phyloP scores from a whole-genome alignment of 768 basidiomycete species.

The Gautieria morchelliformis region DNA sequence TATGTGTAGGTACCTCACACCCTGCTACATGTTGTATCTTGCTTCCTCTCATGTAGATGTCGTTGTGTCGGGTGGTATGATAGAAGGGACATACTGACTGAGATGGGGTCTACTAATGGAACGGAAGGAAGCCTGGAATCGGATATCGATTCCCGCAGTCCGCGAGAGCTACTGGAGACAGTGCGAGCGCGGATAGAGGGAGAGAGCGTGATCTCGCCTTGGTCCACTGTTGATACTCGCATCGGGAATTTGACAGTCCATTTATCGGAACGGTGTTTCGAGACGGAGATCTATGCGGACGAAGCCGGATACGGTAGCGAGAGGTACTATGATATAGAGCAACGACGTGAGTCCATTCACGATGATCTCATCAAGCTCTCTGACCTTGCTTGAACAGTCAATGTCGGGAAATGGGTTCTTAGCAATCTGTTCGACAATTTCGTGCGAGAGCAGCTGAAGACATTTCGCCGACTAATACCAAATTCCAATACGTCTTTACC shows the following conservation, averaged over 20 bases:
- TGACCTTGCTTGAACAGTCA: conserved; percentile 42
- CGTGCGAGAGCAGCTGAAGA: conserved; percentile 55
- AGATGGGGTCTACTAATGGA: conserved; percentile 24
- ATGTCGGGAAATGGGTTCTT: conserved; percentile 86
- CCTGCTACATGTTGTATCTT: neutral
- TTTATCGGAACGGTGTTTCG: conserved; percentile 80
- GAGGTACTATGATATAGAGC: conserved; percentile 62
- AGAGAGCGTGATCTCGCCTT: conserved; percentile 74
- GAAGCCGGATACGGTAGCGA: conserved; percentile 67
- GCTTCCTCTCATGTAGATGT: neutral
- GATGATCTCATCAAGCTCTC: conserved; percentile 3
- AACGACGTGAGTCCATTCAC: conserved; percentile 52
- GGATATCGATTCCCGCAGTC: conserved; percentile 41
- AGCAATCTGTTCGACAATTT: conserved; percentile 78
- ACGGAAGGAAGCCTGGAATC: conserved; percentile 15
- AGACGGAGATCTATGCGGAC: conserved; percentile 91
- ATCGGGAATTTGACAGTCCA: conserved; percentile 83
- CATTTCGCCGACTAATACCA: conserved; percentile 15
- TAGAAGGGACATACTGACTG: conserved; percentile 14
- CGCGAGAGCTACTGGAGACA: conserved; percentile 76
- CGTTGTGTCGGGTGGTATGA: conserved; percentile 8
- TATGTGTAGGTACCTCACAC: neutral
- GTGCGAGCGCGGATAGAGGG: conserved; percentile 92
- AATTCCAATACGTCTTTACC: neutral
- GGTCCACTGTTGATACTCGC: conserved; percentile 87